Evolutionary conservation across 805 yeast genomes (phyloP), one percentile per base, ranked within the genome.

Genomic region (Wickerhamomyces xylosicus): DNA sequence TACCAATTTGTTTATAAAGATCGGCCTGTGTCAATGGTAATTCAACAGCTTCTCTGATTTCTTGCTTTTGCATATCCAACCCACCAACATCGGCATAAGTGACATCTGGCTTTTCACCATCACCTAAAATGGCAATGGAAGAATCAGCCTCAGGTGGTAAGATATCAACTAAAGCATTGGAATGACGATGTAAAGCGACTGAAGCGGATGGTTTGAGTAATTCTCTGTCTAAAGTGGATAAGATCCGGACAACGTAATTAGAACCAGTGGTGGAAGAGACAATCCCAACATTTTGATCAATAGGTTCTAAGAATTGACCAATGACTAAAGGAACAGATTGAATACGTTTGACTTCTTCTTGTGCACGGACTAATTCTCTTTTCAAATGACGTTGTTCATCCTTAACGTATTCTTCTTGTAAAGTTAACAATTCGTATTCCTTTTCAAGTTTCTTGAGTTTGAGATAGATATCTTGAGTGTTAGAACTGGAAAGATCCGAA

Each of bases 91-190:
- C 98, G 27, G 95, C 95, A 55, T 92, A 92, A 2, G 95, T 79
- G 31, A 84, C 92, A 55, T 83, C 89, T 19, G 94, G 95, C 57
- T 83, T 85, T 63, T 94, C 95, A 52, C 85, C 84, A 33, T 90
- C 95, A 25, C 95, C 94, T 53, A 92, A 82, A 59, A 94, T 87
- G 28, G 98, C 80, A 48, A 92, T 92, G 29, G 92, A 80, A 2
- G 97, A 87, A 57, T 92, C 99, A 0, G 97, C 97, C 69, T 92
- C 98, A 21, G 98, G 98, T 20, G 99, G 98, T 55, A 92, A 67
- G 41, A 94, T 92, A 61, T 92, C 97, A 28, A 92, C 98, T 47
- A 92, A 69, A 2, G 98, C 97, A 58, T 94, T 94, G 11, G 97
- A 90, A 65, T 94, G 97, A 59, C 98, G 95, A 61, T 92, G 98